phyloP scores from a whole-genome alignment of 352 stramenopile species.

The Phytophthora colocasiae region DNA sequence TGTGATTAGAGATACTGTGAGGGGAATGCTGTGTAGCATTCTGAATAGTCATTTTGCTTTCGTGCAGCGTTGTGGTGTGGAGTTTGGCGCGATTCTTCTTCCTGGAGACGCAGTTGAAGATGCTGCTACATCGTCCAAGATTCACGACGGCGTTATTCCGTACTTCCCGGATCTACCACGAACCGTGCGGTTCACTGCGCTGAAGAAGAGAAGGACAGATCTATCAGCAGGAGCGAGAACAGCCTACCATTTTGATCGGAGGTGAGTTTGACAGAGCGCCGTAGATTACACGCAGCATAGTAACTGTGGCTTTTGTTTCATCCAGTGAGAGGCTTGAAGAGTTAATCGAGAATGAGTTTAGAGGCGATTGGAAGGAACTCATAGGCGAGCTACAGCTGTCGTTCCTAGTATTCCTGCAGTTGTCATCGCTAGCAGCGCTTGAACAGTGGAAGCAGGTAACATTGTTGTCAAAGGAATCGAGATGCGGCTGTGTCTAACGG shows the following conservation, averaged over 20 bases:
- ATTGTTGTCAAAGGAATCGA: not conserved
- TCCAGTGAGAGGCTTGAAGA: constrained; percentile 60
- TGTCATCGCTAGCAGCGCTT: constrained; percentile 93
- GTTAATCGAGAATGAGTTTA: constrained; percentile 46
- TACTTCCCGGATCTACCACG: constrained; percentile 81
- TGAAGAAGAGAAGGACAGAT: constrained; percentile 47
- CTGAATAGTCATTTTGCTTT: not conserved
- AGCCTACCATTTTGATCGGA: constrained; percentile 82
- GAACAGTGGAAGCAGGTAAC: constrained; percentile 94
- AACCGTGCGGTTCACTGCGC: constrained; percentile 71
- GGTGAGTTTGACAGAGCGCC: constrained; percentile 36
- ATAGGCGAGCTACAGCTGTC: constrained; percentile 94
- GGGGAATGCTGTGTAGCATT: not conserved
- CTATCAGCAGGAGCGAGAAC: constrained; percentile 65
- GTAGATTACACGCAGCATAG: not conserved
- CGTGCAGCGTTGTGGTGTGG: constrained; percentile 66
- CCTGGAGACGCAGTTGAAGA: constrained; percentile 70
- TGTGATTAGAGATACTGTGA: not conserved
- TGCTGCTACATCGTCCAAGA: constrained; percentile 26
- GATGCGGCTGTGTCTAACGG: not conserved
- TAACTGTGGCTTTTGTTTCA: not conserved
- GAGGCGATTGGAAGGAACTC: constrained; percentile 74
- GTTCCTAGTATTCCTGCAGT: constrained; percentile 93
- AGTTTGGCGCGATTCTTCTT: constrained; percentile 69
- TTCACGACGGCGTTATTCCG: constrained; percentile 47